Base-by-base conservation (phyloP, 495 filamentous ascomycete genomes). In the Evansstolkia leycettana region DNA sequence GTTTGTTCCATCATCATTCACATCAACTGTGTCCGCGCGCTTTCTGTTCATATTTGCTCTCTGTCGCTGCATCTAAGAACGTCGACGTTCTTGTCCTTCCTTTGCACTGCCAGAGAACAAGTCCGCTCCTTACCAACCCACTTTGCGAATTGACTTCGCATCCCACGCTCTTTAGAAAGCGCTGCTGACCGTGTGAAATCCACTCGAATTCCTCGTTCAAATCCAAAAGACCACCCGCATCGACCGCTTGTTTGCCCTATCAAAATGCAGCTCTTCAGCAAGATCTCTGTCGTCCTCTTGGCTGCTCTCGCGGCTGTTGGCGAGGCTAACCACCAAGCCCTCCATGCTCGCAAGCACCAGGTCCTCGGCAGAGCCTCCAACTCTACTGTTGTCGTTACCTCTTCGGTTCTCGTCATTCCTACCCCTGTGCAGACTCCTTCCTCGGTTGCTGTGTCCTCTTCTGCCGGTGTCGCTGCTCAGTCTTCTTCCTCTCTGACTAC, bases 81-180 rank as follows among this genome's bases (percentile, higher is more conserved):
- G n/a, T n/a, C n/a, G n/a, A n/a, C n/a, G n/a, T n/a, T n/a, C n/a
- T n/a, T 27, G 40, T 56, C 47, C 50, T 37, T 58, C 55, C 49
- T 51, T 51, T n/a, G n/a, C n/a, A n/a, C n/a, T n/a, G n/a, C n/a
- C n/a, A n/a, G n/a, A n/a, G n/a, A n/a, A n/a, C n/a, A n/a, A n/a
- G n/a, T n/a, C n/a, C n/a, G n/a, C n/a, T n/a, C n/a, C n/a, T n/a
- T n/a, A n/a, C n/a, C 52, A 35, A 13, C 37, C 28, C 5, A 18
- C 6, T 12, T 13, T 41, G 64, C 64, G 65, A 65, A 69, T 69
- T 43, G 61, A 66, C 43, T 69, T 70, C 65, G 65, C 61, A 36
- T 49, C 43, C 28, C 31, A 47, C 49, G 25, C 37, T 54, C 52
- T 32, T 44, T 38, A 17, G 28, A 39, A 33, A 19, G 8, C 30